phyloP scores from a whole-genome alignment of 1,139 yeast species.

The Geotrichum carabidarum region DNA sequence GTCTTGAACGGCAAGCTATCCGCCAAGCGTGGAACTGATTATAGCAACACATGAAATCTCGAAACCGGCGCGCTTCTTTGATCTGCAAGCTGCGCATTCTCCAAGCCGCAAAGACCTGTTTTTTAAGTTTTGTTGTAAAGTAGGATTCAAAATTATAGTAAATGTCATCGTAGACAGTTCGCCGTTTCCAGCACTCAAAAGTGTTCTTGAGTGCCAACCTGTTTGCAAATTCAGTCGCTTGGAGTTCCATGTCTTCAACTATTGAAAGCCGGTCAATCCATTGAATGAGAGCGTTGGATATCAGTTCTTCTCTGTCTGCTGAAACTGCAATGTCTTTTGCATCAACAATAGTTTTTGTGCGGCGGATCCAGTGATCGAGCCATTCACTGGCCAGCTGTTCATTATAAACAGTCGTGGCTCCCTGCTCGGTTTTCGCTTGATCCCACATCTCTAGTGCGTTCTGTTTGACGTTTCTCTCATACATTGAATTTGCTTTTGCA shows the following conservation, averaged over 20 bases:
- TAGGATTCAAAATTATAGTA: neutral
- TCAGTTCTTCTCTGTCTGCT: neutral
- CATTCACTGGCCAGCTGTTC: constrained; percentile 1
- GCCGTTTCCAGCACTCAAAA: constrained; percentile 11
- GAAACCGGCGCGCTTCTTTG: constrained; percentile 11
- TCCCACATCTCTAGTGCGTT: constrained; percentile 7
- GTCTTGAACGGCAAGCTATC: neutral
- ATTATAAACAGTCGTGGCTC: constrained; percentile 3
- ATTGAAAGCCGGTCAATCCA: constrained; percentile 1
- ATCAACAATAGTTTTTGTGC: neutral
- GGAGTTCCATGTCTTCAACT: neutral
- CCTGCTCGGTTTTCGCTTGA: constrained; percentile 8
- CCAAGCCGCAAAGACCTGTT: constrained; percentile 5
- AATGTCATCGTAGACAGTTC: neutral
- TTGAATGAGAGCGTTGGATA: neutral
- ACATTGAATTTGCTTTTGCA: constrained; percentile 1
- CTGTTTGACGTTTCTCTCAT: constrained; percentile 8
- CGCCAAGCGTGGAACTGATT: constrained; percentile 14
- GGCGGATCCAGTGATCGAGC: constrained; percentile 6
- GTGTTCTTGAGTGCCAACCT: neutral
- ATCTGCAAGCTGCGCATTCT: neutral
- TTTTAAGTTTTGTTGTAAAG: neutral
- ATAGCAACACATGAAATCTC: constrained; percentile 4
- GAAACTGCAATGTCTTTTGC: neutral
- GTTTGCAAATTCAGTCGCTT: constrained; percentile 3